These are phyloP conservation scores for Mycena latifolia DNA, from an alignment of 768 basidiomycete species.

Conservation along the genomic window DNA sequence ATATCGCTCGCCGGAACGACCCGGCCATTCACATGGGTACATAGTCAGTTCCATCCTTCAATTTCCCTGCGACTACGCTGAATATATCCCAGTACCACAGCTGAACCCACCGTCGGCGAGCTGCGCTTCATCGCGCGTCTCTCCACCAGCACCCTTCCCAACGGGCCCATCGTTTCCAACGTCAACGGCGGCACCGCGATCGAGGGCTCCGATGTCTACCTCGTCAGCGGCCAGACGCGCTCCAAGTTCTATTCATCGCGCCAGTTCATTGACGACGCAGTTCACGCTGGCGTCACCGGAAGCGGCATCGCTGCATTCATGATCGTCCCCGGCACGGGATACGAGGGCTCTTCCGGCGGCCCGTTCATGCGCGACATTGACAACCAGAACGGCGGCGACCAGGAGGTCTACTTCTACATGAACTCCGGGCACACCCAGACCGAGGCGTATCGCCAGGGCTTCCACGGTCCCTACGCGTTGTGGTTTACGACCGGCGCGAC, in stretches of 20 bases:
- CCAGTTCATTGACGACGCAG: constrained; percentile 49
- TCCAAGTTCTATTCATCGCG: constrained; percentile 41
- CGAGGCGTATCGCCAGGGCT: constrained; percentile 49
- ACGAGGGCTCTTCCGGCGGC: constrained; percentile 46
- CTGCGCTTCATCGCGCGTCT: constrained; percentile 54
- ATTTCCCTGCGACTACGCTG: not conserved
- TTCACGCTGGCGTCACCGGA: constrained; percentile 51
- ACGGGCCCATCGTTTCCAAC: constrained; percentile 43
- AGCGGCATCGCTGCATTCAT: constrained; percentile 44
- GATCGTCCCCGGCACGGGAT: constrained; percentile 49
- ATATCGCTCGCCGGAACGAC: constrained; percentile 49
- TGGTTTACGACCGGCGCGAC: constrained; percentile 33
- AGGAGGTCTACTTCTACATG: constrained; percentile 49
- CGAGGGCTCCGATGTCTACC: constrained; percentile 52
- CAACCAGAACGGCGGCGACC: constrained; percentile 49
- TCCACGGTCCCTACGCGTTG: constrained; percentile 55
- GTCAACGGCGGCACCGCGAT: constrained; percentile 50
- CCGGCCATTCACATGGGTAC: constrained; percentile 55
- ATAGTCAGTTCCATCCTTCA: constrained; percentile 37
- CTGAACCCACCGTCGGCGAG: constrained; percentile 52
- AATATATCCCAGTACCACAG: constrained; percentile 41
- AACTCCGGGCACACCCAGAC: constrained; percentile 55
- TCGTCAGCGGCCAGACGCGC: constrained; percentile 45
- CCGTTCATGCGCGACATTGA: constrained; percentile 52
- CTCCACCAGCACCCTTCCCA: constrained; percentile 41